Percentiles rank a stretch among this genome's conserved stretches.
Conservation (phyloP, 164 flowering plant species). For the Berberis thunbergii region DNA sequence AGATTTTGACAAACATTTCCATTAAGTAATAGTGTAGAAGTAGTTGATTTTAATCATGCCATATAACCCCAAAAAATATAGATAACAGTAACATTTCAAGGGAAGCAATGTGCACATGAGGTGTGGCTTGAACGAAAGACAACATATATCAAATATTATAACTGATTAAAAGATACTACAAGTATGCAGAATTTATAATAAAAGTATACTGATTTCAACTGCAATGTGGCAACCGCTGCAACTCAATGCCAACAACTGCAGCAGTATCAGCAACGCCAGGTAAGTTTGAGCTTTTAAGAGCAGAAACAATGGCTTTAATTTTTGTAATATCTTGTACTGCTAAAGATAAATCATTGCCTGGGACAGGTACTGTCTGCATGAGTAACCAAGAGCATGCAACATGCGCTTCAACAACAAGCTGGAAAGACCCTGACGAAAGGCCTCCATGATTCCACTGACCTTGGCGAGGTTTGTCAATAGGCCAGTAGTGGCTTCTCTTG, state of each 20-base stretch:
- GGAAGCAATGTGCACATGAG: too few relatives aligned
- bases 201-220: slow-evolving; percentile 17
- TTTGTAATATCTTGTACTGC: slow-evolving; percentile 50
- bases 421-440: slow-evolving; percentile 26
- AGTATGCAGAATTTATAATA: too few relatives aligned
- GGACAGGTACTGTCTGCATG: slow-evolving; percentile 63
- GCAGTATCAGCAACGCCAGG: slow-evolving; percentile 49
- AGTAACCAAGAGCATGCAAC: slow-evolving; percentile 68
- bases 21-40: too few relatives aligned
- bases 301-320: slow-evolving; percentile 51
- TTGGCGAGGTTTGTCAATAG: slow-evolving; percentile 72
- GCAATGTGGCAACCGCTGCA: slow-evolving; percentile 75
- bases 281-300: slow-evolving; percentile 38
- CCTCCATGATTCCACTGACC: slow-evolving; percentile 46
- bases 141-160: too few relatives aligned
- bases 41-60: too few relatives aligned
- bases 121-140: too few relatives aligned
- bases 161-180: too few relatives aligned
- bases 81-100: too few relatives aligned
- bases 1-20: too few relatives aligned
- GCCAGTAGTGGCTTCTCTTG: slow-evolving; percentile 80
- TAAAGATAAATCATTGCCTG: slow-evolving; percentile 84
- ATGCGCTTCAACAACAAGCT: slow-evolving; percentile 43
- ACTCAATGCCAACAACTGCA: slow-evolving; percentile 41
- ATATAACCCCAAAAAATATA: too few relatives aligned